Evolutionary conservation across 108 stramenopile species (phyloP).

Genomic region (Discostella stelligeroides): DNA sequence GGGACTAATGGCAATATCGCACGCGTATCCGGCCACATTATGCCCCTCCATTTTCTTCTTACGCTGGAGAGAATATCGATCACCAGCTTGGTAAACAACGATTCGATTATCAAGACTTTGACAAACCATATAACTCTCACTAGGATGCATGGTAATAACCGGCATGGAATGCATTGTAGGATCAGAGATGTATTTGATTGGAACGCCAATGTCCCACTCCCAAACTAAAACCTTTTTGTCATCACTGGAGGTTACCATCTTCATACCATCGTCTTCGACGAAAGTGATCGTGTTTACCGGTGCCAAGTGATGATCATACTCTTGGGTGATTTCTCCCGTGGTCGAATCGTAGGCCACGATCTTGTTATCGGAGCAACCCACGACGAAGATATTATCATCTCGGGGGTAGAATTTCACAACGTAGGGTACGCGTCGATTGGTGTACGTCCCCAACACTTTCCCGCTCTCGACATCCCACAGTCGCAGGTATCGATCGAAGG

Average conservation of each 20-base stretch:
- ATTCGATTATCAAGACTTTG: slow-evolving; percentile 97
- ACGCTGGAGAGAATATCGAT: slow-evolving; percentile 83
- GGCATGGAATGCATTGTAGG: slow-evolving; percentile 99
- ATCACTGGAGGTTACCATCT: slow-evolving; percentile 95
- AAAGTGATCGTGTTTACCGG: slow-evolving; percentile 97
- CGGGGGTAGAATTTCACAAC: slow-evolving; percentile 92
- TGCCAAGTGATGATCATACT: slow-evolving; percentile 98
- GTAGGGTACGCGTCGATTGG: slow-evolving; percentile 95
- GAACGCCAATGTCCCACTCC: slow-evolving; percentile 99
- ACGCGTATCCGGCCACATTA: slow-evolving; percentile 95
- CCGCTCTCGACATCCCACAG: slow-evolving; percentile 98
- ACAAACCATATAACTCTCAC: slow-evolving; percentile 75
- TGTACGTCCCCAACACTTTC: slow-evolving; percentile 83
- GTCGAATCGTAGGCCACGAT: slow-evolving; percentile 92
- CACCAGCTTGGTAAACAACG: slow-evolving; percentile 84
- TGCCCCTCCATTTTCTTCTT: slow-evolving; percentile 97
- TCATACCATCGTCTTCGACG: slow-evolving; percentile 87
- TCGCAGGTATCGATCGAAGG: slow-evolving; percentile 93
- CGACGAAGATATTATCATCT: slow-evolving; percentile 95
- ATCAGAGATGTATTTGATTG: slow-evolving; percentile 98
- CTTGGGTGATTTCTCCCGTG: slow-evolving; percentile 94
- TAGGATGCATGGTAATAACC: slow-evolving; percentile 87
- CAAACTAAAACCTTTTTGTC: slow-evolving; percentile 99
- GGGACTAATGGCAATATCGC: slow-evolving; percentile 90
- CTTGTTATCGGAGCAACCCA: slow-evolving; percentile 95